phyloP scores from a whole-genome alignment of 1,284 basidiomycete genomes.

The Testicularia cyperi region DNA sequence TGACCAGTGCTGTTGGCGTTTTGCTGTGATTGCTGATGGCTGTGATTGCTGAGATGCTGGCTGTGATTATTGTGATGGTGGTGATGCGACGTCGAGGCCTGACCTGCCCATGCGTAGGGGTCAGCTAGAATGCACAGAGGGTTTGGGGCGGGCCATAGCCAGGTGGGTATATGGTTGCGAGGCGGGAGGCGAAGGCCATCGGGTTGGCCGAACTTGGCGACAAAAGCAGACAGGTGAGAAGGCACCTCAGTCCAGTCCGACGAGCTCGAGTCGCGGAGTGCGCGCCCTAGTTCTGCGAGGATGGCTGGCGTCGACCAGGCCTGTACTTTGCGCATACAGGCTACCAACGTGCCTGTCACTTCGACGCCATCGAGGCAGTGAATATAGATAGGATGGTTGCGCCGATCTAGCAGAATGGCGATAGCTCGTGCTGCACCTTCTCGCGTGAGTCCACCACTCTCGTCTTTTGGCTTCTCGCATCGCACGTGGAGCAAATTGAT shows the following conservation, averaged over 20 bases:
- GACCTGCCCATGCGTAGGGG: slow-evolving; percentile 21
- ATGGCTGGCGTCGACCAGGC: slow-evolving; percentile 45
- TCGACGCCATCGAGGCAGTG: slow-evolving; percentile 58
- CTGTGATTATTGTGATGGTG: not conserved
- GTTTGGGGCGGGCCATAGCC: slow-evolving; percentile 45
- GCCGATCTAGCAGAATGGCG: slow-evolving; percentile 41
- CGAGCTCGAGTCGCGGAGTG: slow-evolving; percentile 39
- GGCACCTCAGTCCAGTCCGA: slow-evolving; percentile 41
- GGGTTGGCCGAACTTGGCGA: slow-evolving; percentile 51
- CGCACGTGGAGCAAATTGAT: slow-evolving; percentile 48
- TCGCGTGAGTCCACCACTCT: slow-evolving; percentile 48
- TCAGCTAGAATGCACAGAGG: slow-evolving; percentile 23
- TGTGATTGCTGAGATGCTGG: not conserved
- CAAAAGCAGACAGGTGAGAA: slow-evolving; percentile 43
- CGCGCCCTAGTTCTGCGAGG: slow-evolving; percentile 44
- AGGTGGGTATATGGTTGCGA: slow-evolving; percentile 40
- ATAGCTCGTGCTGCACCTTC: slow-evolving; percentile 51
- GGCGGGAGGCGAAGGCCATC: slow-evolving; percentile 47
- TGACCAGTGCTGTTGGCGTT: too few relatives aligned
- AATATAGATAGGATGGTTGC: slow-evolving; percentile 53
- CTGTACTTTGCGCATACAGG: slow-evolving; percentile 54
- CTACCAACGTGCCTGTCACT: slow-evolving; percentile 50
- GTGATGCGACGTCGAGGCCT: not conserved
- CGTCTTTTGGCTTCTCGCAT: slow-evolving; percentile 57
- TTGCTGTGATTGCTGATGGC: not conserved